Evolutionary conservation across 495 filamentous ascomycete genomes (phyloP).

Genomic region (Daldinia bambusicola): DNA sequence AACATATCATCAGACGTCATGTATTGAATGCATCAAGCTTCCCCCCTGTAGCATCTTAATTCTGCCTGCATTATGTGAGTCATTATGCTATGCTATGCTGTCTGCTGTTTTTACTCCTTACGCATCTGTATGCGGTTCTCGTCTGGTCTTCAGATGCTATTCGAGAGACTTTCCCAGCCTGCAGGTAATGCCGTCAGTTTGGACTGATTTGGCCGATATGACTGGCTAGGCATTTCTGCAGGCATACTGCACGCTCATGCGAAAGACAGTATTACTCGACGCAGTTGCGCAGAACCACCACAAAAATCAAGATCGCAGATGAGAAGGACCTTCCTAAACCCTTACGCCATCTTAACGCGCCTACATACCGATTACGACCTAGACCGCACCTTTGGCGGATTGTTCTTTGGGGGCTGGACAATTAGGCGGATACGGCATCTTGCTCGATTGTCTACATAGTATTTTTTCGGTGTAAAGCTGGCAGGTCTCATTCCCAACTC

Average conservation of each 20-base stretch:
- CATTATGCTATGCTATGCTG: slow-evolving; percentile 16
- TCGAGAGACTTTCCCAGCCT: slow-evolving; percentile 21
- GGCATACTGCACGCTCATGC: slow-evolving; percentile 36
- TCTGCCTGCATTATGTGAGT: slow-evolving; percentile 36
- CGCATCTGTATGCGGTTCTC: slow-evolving; percentile 12
- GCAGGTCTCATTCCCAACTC: slow-evolving; percentile 25
- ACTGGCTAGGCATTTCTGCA: slow-evolving; percentile 30
- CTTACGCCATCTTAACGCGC: slow-evolving; percentile 35
- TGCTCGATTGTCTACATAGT: slow-evolving; percentile 20
- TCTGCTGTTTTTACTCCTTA: slow-evolving; percentile 3
- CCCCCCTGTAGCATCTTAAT: slow-evolving; percentile 29
- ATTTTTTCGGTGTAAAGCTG: slow-evolving; percentile 47
- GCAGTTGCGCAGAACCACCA: slow-evolving; percentile 36
- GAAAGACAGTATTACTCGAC: slow-evolving; percentile 22
- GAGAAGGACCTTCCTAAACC: slow-evolving; percentile 20
- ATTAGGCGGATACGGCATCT: slow-evolving; percentile 27
- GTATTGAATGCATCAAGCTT: slow-evolving; percentile 23
- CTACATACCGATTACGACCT: slow-evolving; percentile 30
- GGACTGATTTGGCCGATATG: slow-evolving; percentile 21
- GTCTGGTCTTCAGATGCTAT: slow-evolving; percentile 23
- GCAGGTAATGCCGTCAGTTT: slow-evolving; percentile 17
- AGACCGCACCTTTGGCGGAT: slow-evolving; percentile 22
- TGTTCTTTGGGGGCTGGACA: slow-evolving; percentile 31
- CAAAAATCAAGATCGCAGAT: slow-evolving; percentile 41
- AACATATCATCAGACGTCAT: slow-evolving; percentile 27